Conservation (phyloP, 2,329 filamentous ascomycete species). For the Chaetothyriales sp. region DNA sequence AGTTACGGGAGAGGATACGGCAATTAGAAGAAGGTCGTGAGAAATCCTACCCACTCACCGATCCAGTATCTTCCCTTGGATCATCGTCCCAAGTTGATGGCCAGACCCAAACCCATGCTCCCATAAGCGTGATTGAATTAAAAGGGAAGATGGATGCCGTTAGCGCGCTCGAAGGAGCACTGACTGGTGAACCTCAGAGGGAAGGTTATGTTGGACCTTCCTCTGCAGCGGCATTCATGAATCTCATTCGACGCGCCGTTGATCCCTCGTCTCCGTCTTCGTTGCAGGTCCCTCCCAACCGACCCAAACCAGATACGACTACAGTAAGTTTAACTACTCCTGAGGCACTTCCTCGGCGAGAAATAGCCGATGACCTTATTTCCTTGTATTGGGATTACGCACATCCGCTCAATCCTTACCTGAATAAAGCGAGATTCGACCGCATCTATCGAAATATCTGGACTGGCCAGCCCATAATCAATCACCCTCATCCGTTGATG, state of each 20-base stretch:
- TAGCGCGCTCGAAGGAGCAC: constrained; percentile 1
- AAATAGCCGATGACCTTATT: constrained; percentile 33
- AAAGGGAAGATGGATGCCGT: background rate
- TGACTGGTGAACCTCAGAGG: constrained; percentile 2
- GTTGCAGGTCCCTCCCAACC: background rate
- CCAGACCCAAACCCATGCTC: background rate
- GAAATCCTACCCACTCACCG: background rate
- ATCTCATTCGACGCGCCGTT: constrained; percentile 3
- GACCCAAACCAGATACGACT: background rate
- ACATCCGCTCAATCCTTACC: constrained; percentile 34
- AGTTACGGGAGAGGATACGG: constrained; percentile 1
- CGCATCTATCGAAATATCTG: constrained; percentile 30
- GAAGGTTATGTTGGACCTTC: constrained; percentile 3
- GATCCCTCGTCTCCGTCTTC: background rate
- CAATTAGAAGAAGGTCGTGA: constrained; percentile 1
- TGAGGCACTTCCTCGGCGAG: constrained; percentile 33
- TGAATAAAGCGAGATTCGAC: constrained; percentile 28
- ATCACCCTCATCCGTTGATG: constrained; percentile 2
- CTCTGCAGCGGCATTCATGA: constrained; percentile 1
- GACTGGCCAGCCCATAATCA: constrained; percentile 24
- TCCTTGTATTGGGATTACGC: constrained; percentile 36
- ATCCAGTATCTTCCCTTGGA: background rate
- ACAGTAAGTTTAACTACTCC: constrained; percentile 4
- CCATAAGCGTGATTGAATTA: background rate
- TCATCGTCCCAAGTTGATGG: background rate